Evolutionary conservation across 805 yeast species (phyloP), one percentile per base, ranked within the genome.

Genomic region (Metschnikowia aberdeeniae): DNA sequence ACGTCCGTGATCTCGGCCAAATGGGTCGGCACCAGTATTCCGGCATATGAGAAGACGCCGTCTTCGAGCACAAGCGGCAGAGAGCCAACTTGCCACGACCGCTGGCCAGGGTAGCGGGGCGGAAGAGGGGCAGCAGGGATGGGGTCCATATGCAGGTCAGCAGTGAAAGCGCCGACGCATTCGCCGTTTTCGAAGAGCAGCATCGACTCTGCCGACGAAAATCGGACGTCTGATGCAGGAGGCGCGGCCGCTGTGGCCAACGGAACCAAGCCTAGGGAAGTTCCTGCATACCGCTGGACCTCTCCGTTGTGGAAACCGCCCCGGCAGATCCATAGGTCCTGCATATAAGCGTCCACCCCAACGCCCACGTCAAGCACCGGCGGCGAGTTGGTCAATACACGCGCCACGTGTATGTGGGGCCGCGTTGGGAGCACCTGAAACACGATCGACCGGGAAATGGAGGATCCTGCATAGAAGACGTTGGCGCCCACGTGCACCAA

Each of bases 271-370:
- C 33, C 28, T 3, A n/a, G 10, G 9, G 4, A 4, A 2, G 20
- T 4, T 7, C 40, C 40, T 19, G 34, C 19, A 29, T 28, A 37
- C n/a, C 29, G 19, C 43, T 45, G 42, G 11, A 62, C 47, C 40
- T 68, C 71, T 1, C 71, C 69, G 37, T 64, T 58, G 22, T 64
- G 58, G 45, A 63, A 61, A 1, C 71, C 71, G 11, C 73, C 72
- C 41, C 63, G 68, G 34, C 67, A 61, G 11, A 61, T 43, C 14
- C 60, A 46, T 4, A 66, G 12, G 3, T 49, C 48, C 3, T 40
- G 34, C 6, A 24, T 26, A 19, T 47, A 37, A 8, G 32, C 44
- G 2, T 43, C 36, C 1, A 37, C 42, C 14, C 35, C 26, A 3
- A 51, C 36, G 20, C 53, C 53, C 10, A 67, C 36, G 38, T 60